These are phyloP conservation scores for Paraphaeosphaeria minitans DNA, from an alignment of 2,329 filamentous ascomycete genomes.

Conservation along the genomic window DNA sequence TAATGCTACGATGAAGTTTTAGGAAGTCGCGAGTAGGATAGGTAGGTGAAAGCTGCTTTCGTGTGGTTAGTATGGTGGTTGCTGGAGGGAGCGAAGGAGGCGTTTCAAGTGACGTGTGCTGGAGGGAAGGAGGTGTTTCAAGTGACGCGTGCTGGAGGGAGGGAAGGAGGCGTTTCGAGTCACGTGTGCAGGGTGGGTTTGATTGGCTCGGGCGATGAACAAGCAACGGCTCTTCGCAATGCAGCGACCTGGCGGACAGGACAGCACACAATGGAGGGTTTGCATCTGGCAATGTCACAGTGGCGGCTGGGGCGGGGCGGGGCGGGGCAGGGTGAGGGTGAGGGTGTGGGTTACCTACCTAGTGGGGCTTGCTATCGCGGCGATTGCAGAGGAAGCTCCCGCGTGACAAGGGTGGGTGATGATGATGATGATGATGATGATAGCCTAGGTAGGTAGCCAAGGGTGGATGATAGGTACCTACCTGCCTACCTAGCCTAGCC, in stretches of 20 bases:
- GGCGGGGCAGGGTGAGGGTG: too few relatives aligned
- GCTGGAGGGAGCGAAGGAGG: background rate
- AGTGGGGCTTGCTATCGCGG: conserved; percentile 25
- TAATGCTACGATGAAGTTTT: conserved; percentile 36
- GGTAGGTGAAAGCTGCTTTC: background rate
- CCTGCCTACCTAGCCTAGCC: too few relatives aligned
- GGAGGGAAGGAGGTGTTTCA: conserved; percentile 4
- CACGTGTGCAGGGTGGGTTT: background rate
- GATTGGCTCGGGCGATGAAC: background rate
- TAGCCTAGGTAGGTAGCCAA: too few relatives aligned
- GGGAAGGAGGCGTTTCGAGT: too few relatives aligned
- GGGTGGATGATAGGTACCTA: too few relatives aligned
- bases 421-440: too few relatives aligned
- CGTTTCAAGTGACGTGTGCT: conserved; percentile 4
- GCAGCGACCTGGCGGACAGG: background rate
- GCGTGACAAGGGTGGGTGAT: conserved; percentile 7
- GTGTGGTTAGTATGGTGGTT: background rate
- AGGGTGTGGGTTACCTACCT: conserved; percentile 24
- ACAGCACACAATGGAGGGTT: background rate
- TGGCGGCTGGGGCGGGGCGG: conserved; percentile 5
- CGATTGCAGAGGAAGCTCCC: conserved; percentile 12
- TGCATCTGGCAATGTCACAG: background rate
- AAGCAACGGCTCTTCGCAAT: background rate
- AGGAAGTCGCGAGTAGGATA: background rate
- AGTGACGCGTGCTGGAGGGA: conserved; percentile 6